These are phyloP conservation scores for Trametes villosa DNA, from an alignment of 768 basidiomycete species.

Conservation along the genomic window DNA sequence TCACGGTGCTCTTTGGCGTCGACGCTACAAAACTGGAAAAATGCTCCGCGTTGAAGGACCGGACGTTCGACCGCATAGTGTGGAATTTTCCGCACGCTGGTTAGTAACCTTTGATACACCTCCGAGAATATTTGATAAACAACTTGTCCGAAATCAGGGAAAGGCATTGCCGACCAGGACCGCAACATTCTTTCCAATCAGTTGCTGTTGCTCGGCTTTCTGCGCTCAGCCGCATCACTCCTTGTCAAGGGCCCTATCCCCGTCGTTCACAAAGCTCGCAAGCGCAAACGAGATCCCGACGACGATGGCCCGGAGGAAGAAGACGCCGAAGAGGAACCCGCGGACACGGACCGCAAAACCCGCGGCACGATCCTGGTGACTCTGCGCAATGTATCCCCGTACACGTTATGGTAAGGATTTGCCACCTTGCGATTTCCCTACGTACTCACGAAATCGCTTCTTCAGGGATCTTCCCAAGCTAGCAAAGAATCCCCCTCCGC, in stretches of 20 bases:
- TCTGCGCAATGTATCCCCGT: constrained; percentile 83
- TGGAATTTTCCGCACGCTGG: constrained; percentile 99
- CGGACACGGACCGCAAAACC: constrained; percentile 17
- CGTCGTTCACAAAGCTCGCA: constrained; percentile 41
- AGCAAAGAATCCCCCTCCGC: constrained; percentile 72
- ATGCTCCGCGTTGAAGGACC: constrained; percentile 56
- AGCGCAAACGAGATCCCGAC: constrained; percentile 44
- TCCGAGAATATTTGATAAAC: background rate
- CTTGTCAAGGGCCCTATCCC: constrained; percentile 64
- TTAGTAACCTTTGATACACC: constrained; percentile 38
- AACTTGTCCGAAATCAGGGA: constrained; percentile 52
- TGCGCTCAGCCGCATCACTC: constrained; percentile 69
- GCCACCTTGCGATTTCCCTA: constrained; percentile 21
- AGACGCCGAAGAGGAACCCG: constrained; percentile 36
- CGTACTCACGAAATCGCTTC: background rate
- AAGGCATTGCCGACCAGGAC: constrained; percentile 91
- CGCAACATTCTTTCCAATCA: constrained; percentile 93
- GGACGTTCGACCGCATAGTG: constrained; percentile 76
- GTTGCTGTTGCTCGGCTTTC: constrained; percentile 76
- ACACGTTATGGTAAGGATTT: constrained; percentile 74
- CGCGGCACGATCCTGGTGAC: constrained; percentile 87
- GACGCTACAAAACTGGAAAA: constrained; percentile 84
- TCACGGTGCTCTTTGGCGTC: constrained; percentile 74
- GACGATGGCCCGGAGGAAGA: constrained; percentile 53
- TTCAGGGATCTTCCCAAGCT: constrained; percentile 76